A percentile compares a stretch with the other conserved stretches of the same genome.
Evolutionary conservation across 2,329 filamentous ascomycete species (phyloP).

Genomic region (Aspergillus sp.): DNA sequence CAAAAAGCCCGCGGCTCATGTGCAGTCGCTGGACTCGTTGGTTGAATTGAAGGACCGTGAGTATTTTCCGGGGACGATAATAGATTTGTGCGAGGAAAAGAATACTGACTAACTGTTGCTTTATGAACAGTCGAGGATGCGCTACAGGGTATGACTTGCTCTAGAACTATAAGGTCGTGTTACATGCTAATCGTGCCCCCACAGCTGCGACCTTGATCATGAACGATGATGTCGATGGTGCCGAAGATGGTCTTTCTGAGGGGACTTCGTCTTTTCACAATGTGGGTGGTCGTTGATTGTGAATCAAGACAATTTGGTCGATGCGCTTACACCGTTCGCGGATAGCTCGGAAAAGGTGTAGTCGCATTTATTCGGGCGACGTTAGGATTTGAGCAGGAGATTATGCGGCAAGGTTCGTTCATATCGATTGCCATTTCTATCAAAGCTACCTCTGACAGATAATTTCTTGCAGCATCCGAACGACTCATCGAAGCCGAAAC

Average conservation of each 20-base stretch:
- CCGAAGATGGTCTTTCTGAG: slow-evolving; percentile 64
- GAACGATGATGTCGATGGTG: slow-evolving; percentile 82
- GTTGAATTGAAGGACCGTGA: slow-evolving; percentile 49
- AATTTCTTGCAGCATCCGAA: slow-evolving; percentile 50
- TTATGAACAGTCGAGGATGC: slow-evolving; percentile 32
- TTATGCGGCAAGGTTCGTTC: slow-evolving; percentile 65
- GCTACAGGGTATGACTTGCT: slow-evolving; percentile 33
- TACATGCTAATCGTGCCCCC: background rate
- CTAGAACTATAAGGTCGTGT: background rate
- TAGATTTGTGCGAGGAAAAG: slow-evolving; percentile 9
- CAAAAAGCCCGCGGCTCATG: slow-evolving; percentile 37
- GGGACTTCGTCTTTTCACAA: slow-evolving; percentile 82
- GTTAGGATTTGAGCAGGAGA: slow-evolving; percentile 82
- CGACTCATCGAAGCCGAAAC: slow-evolving; percentile 69
- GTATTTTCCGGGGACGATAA: slow-evolving; percentile 9
- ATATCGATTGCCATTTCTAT: background rate
- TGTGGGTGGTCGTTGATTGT: slow-evolving; percentile 30
- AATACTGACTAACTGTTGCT: slow-evolving; percentile 13
- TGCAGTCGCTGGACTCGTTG: slow-evolving; percentile 51
- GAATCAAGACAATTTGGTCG: slow-evolving; percentile 4
- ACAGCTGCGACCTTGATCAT: slow-evolving; percentile 65
- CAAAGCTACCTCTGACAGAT: no score
- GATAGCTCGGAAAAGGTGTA: slow-evolving; percentile 68
- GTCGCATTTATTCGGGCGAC: slow-evolving; percentile 80
- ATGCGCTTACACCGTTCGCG: slow-evolving; percentile 4